Percentiles rank a stretch among this genome's conserved stretches.
phyloP scores from a whole-genome alignment of 2,329 filamentous ascomycete species.

The Venturia pyrina region DNA sequence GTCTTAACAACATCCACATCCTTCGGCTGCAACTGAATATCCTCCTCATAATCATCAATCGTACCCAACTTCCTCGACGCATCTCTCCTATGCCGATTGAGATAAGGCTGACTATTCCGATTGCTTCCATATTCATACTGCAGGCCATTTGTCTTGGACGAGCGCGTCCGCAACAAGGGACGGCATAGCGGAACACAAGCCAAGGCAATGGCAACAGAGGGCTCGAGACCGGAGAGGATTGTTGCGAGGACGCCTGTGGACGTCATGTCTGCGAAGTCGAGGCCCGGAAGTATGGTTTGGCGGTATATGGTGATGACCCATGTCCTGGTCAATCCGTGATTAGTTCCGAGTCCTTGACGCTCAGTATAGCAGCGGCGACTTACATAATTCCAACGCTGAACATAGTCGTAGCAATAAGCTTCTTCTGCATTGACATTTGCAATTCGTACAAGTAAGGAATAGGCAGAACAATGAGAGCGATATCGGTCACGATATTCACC shows the following conservation, averaged over 20 bases:
- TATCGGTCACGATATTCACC: conserved; percentile 18
- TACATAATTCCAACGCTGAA: conserved; percentile 19
- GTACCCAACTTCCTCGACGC: background rate
- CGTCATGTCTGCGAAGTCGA: conserved; percentile 18
- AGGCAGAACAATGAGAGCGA: conserved; percentile 16
- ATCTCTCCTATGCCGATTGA: background rate
- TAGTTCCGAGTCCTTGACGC: too few relatives aligned
- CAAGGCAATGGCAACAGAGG: conserved; percentile 18
- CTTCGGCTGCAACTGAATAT: background rate
- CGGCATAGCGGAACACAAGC: conserved; percentile 19
- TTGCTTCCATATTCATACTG: background rate
- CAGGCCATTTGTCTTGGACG: background rate
- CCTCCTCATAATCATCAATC: background rate
- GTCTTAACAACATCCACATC: background rate
- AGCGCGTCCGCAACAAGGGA: conserved; percentile 12
- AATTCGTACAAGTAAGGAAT: conserved; percentile 18
- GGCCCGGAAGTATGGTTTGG: conserved; percentile 14
- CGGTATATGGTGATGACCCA: conserved; percentile 20
- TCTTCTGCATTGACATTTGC: conserved; percentile 14
- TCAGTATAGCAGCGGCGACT: background rate
- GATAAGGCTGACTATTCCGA: background rate
- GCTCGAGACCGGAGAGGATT: conserved; percentile 18
- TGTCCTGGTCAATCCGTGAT: conserved; percentile 14
- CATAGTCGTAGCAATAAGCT: conserved; percentile 16
- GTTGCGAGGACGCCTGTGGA: conserved; percentile 17